These are phyloP conservation scores for Venturiaceae sp. DNA, from an alignment of 2,329 filamentous ascomycete genomes.

Conservation along the genomic window DNA sequence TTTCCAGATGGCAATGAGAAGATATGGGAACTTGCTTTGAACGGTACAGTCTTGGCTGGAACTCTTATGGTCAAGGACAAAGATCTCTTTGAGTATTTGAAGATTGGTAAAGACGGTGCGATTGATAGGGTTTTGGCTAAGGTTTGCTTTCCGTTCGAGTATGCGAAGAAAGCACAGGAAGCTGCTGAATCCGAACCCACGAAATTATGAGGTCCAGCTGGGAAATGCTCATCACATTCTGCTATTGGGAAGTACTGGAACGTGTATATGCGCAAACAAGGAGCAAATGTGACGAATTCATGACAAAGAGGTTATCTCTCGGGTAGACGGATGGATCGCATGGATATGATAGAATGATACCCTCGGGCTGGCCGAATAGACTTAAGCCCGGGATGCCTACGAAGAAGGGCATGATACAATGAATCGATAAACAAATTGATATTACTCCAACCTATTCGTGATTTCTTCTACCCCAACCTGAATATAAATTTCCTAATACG, in stretches of 20 bases:
- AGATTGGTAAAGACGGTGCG: conserved; percentile 23
- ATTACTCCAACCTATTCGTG: neutral
- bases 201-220: no score
- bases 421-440: neutral
- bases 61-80: conserved; percentile 50
- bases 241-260: no score
- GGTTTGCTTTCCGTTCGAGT: conserved; percentile 34
- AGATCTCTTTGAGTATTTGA: conserved; percentile 42
- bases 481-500: neutral
- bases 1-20: conserved; percentile 24
- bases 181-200: no score
- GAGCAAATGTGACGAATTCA: no score
- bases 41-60: conserved; percentile 47
- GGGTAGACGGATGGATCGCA: neutral
- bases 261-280: no score
- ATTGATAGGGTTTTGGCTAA: conserved; percentile 33
- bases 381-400: neutral
- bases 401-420: neutral
- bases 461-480: neutral
- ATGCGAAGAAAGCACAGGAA: no score
- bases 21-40: conserved; percentile 38
- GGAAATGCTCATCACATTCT: no score
- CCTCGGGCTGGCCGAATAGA: neutral
- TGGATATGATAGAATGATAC: no score
- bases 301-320: neutral